Evolutionary conservation across 768 basidiomycete species (phyloP).

Genomic region (Naganishia kalamii): DNA sequence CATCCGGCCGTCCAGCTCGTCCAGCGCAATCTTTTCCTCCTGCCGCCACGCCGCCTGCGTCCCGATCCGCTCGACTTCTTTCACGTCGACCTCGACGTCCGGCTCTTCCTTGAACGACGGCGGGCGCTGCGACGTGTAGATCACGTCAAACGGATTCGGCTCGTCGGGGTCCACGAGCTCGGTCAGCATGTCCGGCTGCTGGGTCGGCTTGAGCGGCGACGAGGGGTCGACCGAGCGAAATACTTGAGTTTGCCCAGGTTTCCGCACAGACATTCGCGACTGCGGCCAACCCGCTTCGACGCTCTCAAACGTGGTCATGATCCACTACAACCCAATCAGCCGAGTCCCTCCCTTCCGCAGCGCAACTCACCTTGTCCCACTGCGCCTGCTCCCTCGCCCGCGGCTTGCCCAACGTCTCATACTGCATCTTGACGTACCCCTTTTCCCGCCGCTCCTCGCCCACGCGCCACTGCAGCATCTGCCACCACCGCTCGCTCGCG

Average conservation of each 20-base stretch:
- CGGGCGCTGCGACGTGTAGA: constrained; percentile 29
- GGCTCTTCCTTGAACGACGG: constrained; percentile 27
- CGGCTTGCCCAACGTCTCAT: constrained; percentile 33
- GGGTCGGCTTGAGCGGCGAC: constrained; percentile 21
- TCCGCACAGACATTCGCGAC: constrained; percentile 7
- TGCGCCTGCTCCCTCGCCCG: background rate
- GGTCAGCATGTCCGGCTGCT: constrained; percentile 23
- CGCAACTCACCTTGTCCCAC: constrained; percentile 36
- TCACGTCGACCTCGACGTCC: constrained; percentile 10
- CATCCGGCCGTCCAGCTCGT: constrained; percentile 16
- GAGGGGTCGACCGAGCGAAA: constrained; percentile 4
- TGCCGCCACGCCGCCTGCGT: constrained; percentile 16
- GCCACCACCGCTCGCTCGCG: constrained; percentile 60
- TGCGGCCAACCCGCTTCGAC: constrained; percentile 70
- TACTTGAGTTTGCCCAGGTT: constrained; percentile 9
- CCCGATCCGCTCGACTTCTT: constrained; percentile 13
- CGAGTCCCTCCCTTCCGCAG: background rate
- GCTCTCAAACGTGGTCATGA: constrained; percentile 86
- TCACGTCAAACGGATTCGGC: constrained; percentile 44
- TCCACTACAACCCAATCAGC: constrained; percentile 48
- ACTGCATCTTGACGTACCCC: constrained; percentile 33
- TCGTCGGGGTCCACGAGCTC: constrained; percentile 49
- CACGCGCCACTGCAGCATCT: constrained; percentile 61
- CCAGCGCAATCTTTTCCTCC: constrained; percentile 7
- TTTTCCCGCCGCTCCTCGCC: constrained; percentile 49